Base-by-base conservation (phyloP, 768 basidiomycete species). In the Xerocomus potaroensis region DNA sequence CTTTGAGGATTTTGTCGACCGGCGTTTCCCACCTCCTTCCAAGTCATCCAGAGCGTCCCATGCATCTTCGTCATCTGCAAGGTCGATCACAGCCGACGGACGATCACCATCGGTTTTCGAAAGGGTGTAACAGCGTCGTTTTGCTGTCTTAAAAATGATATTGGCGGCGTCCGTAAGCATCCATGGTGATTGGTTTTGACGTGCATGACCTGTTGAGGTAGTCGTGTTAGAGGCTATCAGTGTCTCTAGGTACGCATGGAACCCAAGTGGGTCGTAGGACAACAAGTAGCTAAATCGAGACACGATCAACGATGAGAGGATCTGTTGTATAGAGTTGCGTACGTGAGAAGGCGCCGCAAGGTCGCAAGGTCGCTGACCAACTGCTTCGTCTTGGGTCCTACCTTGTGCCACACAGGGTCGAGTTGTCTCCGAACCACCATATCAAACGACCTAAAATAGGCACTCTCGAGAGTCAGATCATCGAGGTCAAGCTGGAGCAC, bases 381-480 rank as follows among this genome's bases (percentile, higher is more conserved):
- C 50, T 93, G 90, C 56, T 90, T 92, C 5, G 94, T 98, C 50
- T 80, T 85, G 1, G 90, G 83, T 0, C 92, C 92, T 22, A 95
- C 94, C 68, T 92, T 91, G 66, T 98, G 93, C 95, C 96, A 98
- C 7, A 96, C 86, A 0, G 92, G 77, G 64, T 96, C 91, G 8
- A 98, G 78, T 58, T 94, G 91, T 26, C 81, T 79, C 3, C 94
- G 81, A 3, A 97, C 92, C 41, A 95, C 76, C 16, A 78, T 69
- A 59, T 97, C 94, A 59, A 98, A 99, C 1, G 88, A 91, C 27
- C 83, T 81, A 65, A 97, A 98, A 57, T 97, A 93, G 0, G 93
- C 91, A 57, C 87, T 93, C 59, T 96, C 89, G 38, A 98, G 78
- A 21, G 80, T 92, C 48, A 98, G 74, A 51, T 96, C 93, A 54